These are phyloP conservation scores for Yamagishiella unicocca DNA, from an alignment of 139 green algal species.

Conservation along the genomic window DNA sequence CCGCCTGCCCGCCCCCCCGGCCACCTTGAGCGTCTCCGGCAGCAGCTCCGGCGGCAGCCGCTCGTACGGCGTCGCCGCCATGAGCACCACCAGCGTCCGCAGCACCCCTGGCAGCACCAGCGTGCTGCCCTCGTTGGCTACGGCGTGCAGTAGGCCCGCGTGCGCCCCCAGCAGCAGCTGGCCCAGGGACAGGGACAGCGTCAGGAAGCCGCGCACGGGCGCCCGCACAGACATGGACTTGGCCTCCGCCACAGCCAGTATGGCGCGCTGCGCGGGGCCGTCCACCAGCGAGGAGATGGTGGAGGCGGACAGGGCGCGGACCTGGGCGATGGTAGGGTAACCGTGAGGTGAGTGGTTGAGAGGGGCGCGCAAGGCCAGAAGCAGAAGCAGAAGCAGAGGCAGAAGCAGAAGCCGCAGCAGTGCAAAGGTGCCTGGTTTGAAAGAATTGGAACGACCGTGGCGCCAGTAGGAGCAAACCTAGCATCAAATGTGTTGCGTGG, in stretches of 20 bases:
- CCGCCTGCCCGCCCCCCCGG: background rate
- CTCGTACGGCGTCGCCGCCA: slow-evolving; percentile 66
- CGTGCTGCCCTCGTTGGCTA: slow-evolving; percentile 41
- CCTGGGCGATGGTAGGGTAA: slow-evolving; percentile 34
- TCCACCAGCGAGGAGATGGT: slow-evolving; percentile 71
- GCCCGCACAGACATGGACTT: background rate
- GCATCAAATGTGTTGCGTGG: too few species aligned
- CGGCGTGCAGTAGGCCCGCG: slow-evolving; percentile 56
- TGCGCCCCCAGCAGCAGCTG: slow-evolving; percentile 62
- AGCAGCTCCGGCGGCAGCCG: slow-evolving; percentile 72
- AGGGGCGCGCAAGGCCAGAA: too few species aligned
- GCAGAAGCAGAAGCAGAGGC: too few species aligned
- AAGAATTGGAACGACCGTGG: too few species aligned
- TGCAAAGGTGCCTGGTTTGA: too few species aligned
- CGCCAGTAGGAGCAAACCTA: too few species aligned
- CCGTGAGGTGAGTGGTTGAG: background rate
- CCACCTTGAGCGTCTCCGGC: slow-evolving; percentile 50
- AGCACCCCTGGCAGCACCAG: slow-evolving; percentile 61
- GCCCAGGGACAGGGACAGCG: slow-evolving; percentile 73
- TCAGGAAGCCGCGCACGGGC: slow-evolving; percentile 71
- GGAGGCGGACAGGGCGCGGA: slow-evolving; percentile 68
- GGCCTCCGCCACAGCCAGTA: slow-evolving; percentile 75
- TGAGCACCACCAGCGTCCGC: slow-evolving; percentile 67
- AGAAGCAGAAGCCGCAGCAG: too few species aligned
- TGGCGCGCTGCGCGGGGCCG: slow-evolving; percentile 68